Base-by-base conservation (phyloP, 805 yeast species). In the Monosporozyma siamensis region DNA sequence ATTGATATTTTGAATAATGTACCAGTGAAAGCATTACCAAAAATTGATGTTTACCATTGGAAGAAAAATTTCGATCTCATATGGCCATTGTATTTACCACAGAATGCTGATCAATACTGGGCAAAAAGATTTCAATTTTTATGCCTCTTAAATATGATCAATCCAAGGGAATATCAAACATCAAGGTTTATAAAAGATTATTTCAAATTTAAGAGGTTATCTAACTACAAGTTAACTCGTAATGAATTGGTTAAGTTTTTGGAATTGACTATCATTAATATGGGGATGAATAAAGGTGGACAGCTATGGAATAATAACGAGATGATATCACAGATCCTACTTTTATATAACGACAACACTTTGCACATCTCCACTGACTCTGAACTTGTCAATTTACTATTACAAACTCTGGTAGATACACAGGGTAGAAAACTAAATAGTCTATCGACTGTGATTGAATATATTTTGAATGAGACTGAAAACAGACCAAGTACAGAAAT, bases 51-150 rank as follows among this genome's bases (percentile, higher is more conserved):
- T 5, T 30, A 35, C 10, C 39, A 41, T 4, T 53, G 59, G 58
- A 39, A 38, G 22, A 21, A 22, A 9, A 24, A 44, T 2, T 56
- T 58, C 40, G 51, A 58, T 17, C 23, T 26, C 3, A 40, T 41
- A 18, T 58, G 63, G 63, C 60, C 61, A 4, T 34, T 51, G 37
- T 29, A 3, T 22, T 54, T 14, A 45, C 53, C 4, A 38, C 14
- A 7, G 45, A 45, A 6, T 38, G n/a, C 48, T 3, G 34, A 43
- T 4, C 31, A 39, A 34, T 51, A 44, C 32, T 59, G 64, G 64
- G 27, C 44, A 4, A 20, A 44, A 5, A 45, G 61, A 29, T 40
- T 50, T 18, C 41, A 43, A 6, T 56, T 55, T 34, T 40, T 50
- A 7, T 42, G 42, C 25, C 25, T 49, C 25, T 20, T 59, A 25